Percentiles rank a stretch among this genome's conserved stretches.
Conservation (phyloP, 352 stramenopile genomes). For the Phytophthora fragariaefolia region DNA sequence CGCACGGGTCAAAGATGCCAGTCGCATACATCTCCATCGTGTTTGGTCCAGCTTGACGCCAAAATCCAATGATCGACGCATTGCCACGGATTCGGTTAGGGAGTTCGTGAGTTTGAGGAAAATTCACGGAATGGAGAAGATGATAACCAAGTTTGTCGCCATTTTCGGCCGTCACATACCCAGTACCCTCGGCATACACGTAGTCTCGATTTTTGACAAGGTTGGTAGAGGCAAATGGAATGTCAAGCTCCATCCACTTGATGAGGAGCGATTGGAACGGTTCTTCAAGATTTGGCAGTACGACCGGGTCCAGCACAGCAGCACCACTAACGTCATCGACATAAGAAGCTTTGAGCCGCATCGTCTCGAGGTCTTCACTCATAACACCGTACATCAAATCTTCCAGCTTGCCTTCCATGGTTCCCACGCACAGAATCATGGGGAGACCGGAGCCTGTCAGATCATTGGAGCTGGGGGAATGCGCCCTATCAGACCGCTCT, state of each 20-base stretch:
- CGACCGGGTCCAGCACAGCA: slow-evolving; percentile 35
- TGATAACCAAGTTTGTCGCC: slow-evolving; percentile 46
- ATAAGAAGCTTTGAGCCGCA: slow-evolving; percentile 38
- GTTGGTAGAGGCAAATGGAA: slow-evolving; percentile 19
- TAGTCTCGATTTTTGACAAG: slow-evolving; percentile 41
- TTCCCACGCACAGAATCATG: slow-evolving; percentile 29
- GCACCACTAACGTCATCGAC: slow-evolving; percentile 25
- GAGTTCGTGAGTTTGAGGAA: slow-evolving; percentile 30
- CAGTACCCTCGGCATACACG: slow-evolving; percentile 40
- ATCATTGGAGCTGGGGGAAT: neutral
- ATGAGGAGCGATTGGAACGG: slow-evolving; percentile 36
- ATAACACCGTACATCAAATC: slow-evolving; percentile 37
- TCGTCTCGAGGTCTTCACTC: slow-evolving; percentile 23
- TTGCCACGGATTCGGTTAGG: slow-evolving; percentile 44
- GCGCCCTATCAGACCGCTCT: slow-evolving; percentile 15
- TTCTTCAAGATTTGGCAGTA: slow-evolving; percentile 22
- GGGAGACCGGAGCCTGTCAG: slow-evolving; percentile 6
- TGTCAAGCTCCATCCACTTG: slow-evolving; percentile 38
- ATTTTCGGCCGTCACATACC: slow-evolving; percentile 20
- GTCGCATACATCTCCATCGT: slow-evolving; percentile 40
- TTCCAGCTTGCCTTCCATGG: slow-evolving; percentile 28
- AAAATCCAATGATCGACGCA: slow-evolving; percentile 39
- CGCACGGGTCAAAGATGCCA: slow-evolving; percentile 34
- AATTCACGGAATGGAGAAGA: slow-evolving; percentile 47
- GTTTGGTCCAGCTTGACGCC: slow-evolving; percentile 30